Base-by-base conservation (phyloP, 345 rosid genomes). In the Eucalyptus caleyi region DNA sequence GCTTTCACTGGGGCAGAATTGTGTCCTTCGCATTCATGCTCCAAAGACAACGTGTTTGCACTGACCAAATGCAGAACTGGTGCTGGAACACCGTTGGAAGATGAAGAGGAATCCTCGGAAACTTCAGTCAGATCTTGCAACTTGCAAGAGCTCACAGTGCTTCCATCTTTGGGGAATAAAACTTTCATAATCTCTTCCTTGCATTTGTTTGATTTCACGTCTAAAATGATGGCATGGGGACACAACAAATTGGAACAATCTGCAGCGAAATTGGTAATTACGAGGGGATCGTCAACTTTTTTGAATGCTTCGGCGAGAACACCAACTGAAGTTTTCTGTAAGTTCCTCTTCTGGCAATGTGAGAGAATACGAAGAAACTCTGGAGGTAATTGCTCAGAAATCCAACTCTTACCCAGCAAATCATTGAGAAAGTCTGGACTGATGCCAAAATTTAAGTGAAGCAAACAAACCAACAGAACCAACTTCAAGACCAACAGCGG, bases 391-490 rank as follows among this genome's bases (percentile, higher is more conserved):
- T n/a, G 37, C 40, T 85, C 50, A 10, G 89, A 88, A 44, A 92
- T 88, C 80, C 59, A 5, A 19, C 21, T 87, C 51, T 19, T 86
- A 47, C 87, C 32, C 53, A 92, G 89, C 89, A 91, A 87, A 18
- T 88, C 77, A 15, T 26, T 26, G 44, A 92, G 93, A 26, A 90
- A 56, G 24, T 90, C 26, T 9, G 45, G 30, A 59, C 80, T 72
- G 34, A 16, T n/a, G 54, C 90, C 89, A 54, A 91, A 94, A 88
- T 93, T 94, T 88, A 92, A 56, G 65, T 82, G 87, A 54, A 50
- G 53, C 53, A 50, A 50, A 50, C 53, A 50, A 16, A 50, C 18
- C 53, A 14, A 50, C 16, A 50, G 53, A 50, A 50, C 53, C 53
- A 50, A 50, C 53, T 50, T 50, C 53, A 50, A 50, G 53, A 50